Base-by-base conservation (phyloP, 2,329 filamentous ascomycete species). In the Huntiella abstrusa region DNA sequence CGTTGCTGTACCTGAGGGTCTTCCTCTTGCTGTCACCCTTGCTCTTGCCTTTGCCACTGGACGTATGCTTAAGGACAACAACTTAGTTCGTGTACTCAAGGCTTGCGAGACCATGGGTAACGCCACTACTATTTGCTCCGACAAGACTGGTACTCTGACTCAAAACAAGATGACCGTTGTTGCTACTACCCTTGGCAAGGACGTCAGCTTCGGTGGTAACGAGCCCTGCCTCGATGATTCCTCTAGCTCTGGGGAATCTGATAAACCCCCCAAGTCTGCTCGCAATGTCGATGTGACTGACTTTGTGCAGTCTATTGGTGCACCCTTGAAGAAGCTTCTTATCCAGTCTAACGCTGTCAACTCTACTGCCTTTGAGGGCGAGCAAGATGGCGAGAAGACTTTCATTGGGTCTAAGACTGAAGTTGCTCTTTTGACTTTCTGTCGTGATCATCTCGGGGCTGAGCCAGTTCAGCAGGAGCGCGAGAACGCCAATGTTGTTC, bases 121-220 rank as follows among this genome's bases (percentile, higher is more conserved):
- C 53, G 75, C 74, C 2, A 78, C 75, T 1, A 81, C 80, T 0
- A 77, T 87, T 42, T 88, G 83, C 61, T 86, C 81, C 2, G 83
- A 84, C 47, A 62, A 62, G 52, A 62, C 60, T 2, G 60, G 60
- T 13, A 62, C 60, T 15, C 51, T 62, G 2, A 63, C 61, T 0
- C 77, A 81, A 49, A 82, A 82, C 55, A 77, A 77, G 58, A 82
- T 82, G 77, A 80, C 76, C 0, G 78, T 84, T 3, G 79, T 84
- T 41, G 75, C 80, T 37, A 78, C 77, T 32, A 75, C 77, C 2
- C 60, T 82, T 34, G 77, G 78, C 10, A 60, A 45, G 12, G 42
- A 57, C 19, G 55, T 54, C 17, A 60, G 56, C 47, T 67, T 67
- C 45, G 51, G 51, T 16, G 51, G 49, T 2, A 41, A 49, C 32